Evolutionary conservation across 2,329 filamentous ascomycete genomes (phyloP).

Genomic region (Zymoseptoria crescenta): DNA sequence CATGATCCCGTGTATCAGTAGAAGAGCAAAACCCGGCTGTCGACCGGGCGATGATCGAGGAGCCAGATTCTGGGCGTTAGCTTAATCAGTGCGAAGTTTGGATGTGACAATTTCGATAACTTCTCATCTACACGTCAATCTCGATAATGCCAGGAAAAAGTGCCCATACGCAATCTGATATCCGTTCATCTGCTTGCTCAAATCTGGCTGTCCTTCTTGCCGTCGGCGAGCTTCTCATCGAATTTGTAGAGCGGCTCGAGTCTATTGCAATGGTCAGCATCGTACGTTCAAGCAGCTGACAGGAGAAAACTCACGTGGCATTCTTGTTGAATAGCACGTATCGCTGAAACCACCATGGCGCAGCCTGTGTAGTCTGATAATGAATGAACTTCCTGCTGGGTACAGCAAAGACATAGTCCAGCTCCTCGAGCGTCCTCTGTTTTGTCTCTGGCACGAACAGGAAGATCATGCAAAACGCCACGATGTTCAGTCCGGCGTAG

Average conservation of each 20-base stretch:
- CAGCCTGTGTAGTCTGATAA: constrained; percentile 30
- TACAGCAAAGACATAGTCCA: constrained; percentile 47
- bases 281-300: not conserved
- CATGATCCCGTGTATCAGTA: not conserved
- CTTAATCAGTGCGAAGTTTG: not conserved
- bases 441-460: constrained; percentile 47
- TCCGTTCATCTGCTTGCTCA: not conserved
- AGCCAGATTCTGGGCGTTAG: not conserved
- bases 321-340: constrained; percentile 12
- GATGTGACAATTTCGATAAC: not conserved
- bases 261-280: not conserved
- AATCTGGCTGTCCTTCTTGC: not conserved
- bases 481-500: constrained; percentile 49
- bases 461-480: constrained; percentile 45
- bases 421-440: constrained; percentile 41
- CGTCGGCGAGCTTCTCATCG: constrained; percentile 3
- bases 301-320: constrained; percentile 1
- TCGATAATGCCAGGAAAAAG: not conserved
- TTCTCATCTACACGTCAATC: not conserved
- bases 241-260: constrained; percentile 15
- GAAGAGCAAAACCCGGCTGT: not conserved
- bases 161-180: not conserved
- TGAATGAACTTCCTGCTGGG: constrained; percentile 33
- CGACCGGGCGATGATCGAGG: not conserved
- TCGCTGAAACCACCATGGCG: constrained; percentile 41